These are phyloP conservation scores for Aspergillus uvarum DNA, from an alignment of 2,329 filamentous ascomycete species.

Conservation along the genomic window DNA sequence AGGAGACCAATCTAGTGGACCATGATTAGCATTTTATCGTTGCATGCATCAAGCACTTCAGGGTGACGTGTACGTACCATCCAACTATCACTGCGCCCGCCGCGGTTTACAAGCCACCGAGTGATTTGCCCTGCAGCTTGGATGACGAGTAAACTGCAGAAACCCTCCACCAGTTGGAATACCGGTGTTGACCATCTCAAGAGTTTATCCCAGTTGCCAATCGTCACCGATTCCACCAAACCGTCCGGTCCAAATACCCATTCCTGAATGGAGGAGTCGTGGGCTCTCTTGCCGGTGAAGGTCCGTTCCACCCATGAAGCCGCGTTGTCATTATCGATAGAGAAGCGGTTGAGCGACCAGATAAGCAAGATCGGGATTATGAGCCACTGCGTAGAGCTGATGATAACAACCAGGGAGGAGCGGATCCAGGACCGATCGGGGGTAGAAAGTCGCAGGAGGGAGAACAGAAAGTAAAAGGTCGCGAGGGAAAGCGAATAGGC, in stretches of 20 bases:
- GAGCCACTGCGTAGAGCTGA: slow-evolving; percentile 80
- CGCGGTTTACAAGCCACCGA: slow-evolving; percentile 85
- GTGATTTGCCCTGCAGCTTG: slow-evolving; percentile 94
- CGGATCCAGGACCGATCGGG: slow-evolving; percentile 75
- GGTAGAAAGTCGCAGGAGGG: slow-evolving; percentile 73
- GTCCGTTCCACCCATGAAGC: slow-evolving; percentile 79
- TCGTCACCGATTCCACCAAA: slow-evolving; percentile 72
- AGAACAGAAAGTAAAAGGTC: slow-evolving; percentile 87
- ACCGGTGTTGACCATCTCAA: slow-evolving; percentile 88
- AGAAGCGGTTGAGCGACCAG: slow-evolving; percentile 94
- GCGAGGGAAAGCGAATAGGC: slow-evolving; percentile 90
- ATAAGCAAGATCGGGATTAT: slow-evolving; percentile 84
- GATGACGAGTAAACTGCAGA: slow-evolving; percentile 93
- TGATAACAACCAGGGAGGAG: slow-evolving; percentile 65
- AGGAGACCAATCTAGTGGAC: slow-evolving; percentile 73
- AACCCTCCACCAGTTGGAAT: slow-evolving; percentile 93
- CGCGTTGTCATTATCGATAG: slow-evolving; percentile 71
- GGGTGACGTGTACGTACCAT: slow-evolving; percentile 63
- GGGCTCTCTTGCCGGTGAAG: slow-evolving; percentile 64
- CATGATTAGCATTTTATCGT: background rate
- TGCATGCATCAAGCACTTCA: background rate
- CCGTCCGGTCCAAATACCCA: slow-evolving; percentile 89
- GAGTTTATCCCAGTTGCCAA: slow-evolving; percentile 85
- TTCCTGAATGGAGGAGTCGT: slow-evolving; percentile 67
- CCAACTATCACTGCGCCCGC: slow-evolving; percentile 90